These are phyloP conservation scores for Phaeosphaeriaceae sp. DNA, from an alignment of 2,329 filamentous ascomycete genomes.

Conservation along the genomic window DNA sequence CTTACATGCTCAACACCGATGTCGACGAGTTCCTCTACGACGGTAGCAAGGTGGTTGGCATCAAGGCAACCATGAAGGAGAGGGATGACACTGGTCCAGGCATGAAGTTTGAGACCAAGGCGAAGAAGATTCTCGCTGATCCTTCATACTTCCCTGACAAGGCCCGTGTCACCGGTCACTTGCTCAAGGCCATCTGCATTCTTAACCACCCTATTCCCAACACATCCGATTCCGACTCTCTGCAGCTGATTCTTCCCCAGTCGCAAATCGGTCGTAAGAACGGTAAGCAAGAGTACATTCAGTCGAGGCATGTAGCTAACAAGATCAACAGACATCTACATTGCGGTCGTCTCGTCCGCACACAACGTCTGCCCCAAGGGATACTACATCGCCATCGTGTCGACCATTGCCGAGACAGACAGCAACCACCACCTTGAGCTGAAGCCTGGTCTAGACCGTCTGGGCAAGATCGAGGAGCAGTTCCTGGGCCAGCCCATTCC, in stretches of 20 bases:
- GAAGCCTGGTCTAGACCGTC: conserved; percentile 86
- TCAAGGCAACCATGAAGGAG: conserved; percentile 96
- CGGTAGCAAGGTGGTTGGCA: conserved; percentile 84
- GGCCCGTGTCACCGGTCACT: conserved; percentile 84
- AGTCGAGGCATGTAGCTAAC: conserved; percentile 12
- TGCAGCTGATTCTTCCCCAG: conserved; percentile 96
- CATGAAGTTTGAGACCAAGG: conserved; percentile 96
- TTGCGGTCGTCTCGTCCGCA: conserved; percentile 91
- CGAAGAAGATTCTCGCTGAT: conserved; percentile 93
- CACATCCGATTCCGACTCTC: conserved; percentile 86
- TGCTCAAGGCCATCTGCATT: conserved; percentile 96
- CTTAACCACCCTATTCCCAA: conserved; percentile 92
- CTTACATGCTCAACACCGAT: conserved; percentile 98
- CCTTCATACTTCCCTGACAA: conserved; percentile 96
- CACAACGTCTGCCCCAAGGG: conserved; percentile 99
- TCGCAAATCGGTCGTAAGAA: conserved; percentile 97
- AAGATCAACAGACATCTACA: conserved; percentile 78
- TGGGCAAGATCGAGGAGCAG: conserved; percentile 94
- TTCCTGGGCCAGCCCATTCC: conserved; percentile 95
- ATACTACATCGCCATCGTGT: conserved; percentile 98
- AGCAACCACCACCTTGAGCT: conserved; percentile 97
- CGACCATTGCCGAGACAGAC: conserved; percentile 89
- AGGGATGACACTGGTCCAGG: conserved; percentile 73
- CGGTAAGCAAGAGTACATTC: conserved; percentile 62
- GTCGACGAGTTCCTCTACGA: conserved; percentile 91